phyloP scores from a whole-genome alignment of 129 eudicot species.

The Smallanthus sonchifolius region DNA sequence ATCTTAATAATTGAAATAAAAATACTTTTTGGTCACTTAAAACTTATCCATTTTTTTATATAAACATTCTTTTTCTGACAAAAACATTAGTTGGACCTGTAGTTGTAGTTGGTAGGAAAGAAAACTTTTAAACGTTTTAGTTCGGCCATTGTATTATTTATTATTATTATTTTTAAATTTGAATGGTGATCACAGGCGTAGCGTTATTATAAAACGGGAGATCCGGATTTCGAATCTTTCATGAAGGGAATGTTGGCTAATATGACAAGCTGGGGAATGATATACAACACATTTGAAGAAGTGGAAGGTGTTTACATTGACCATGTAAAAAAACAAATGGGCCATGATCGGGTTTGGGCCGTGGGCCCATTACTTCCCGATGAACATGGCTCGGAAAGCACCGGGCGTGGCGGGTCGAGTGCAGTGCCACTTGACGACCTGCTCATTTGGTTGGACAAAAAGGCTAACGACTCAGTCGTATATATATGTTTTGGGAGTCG shows the following conservation, averaged over 20 bases:
- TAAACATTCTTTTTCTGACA: too few relatives aligned
- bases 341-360: slow-evolving; percentile 6
- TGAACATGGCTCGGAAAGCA: not conserved
- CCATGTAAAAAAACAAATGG: slow-evolving; percentile 17
- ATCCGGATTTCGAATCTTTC: slow-evolving; percentile 20
- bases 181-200: not conserved
- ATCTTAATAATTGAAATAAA: too few relatives aligned
- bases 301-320: slow-evolving; percentile 33
- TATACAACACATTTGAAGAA: slow-evolving; percentile 29
- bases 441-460: slow-evolving; percentile 10
- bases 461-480: not conserved
- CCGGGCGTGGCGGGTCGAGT: not conserved
- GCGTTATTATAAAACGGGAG: slow-evolving; percentile 8
- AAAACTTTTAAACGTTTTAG: too few relatives aligned
- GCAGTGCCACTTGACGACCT: not conserved
- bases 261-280: slow-evolving; percentile 22
- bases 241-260: slow-evolving; percentile 23
- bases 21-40: too few relatives aligned
- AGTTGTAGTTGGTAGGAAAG: too few relatives aligned
- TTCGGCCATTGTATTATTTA: too few relatives aligned
- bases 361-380: not conserved
- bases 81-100: too few relatives aligned
- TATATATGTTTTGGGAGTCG: slow-evolving; percentile 12
- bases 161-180: too few relatives aligned
- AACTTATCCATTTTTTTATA: too few relatives aligned